phyloP scores from a whole-genome alignment of 75 land plant genomes.

The Cupressus sempervirens region DNA sequence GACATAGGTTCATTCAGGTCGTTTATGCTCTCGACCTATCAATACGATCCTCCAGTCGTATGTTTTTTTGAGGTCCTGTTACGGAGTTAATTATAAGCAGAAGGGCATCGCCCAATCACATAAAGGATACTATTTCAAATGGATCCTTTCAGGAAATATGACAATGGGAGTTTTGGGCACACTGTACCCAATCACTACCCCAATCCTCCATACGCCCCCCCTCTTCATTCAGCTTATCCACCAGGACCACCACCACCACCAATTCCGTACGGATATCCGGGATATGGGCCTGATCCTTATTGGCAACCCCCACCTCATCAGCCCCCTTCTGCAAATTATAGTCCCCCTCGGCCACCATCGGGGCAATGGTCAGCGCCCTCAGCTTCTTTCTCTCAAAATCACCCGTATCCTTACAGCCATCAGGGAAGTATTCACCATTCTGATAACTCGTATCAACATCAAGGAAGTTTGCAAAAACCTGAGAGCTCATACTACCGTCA shows the following conservation, averaged over 20 bases:
- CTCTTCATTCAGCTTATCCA: slow-evolving; percentile 6
- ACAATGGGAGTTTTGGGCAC: neutral
- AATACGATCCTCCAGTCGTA: neutral
- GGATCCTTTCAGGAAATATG: slow-evolving; percentile 1
- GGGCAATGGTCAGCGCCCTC: neutral
- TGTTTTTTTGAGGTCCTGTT: neutral
- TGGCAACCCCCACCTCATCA: neutral
- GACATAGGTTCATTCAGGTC: neutral
- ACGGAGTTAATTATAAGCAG: neutral
- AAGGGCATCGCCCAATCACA: neutral
- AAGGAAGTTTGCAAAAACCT: neutral
- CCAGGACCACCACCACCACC: slow-evolving; percentile 5
- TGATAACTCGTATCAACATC: neutral
- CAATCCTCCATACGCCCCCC: neutral
- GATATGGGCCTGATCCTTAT: neutral
- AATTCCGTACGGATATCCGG: neutral
- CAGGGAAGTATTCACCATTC: slow-evolving; percentile 1
- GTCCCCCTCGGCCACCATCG: neutral
- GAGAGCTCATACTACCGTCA: neutral
- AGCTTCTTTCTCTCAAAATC: neutral
- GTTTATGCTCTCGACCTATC: neutral
- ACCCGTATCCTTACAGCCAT: neutral
- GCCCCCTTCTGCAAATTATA: neutral
- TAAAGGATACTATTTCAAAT: neutral
- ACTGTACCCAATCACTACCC: slow-evolving; percentile 8